Base-by-base conservation (phyloP, 1,284 basidiomycete genomes). In the Trichosporon inkin region DNA sequence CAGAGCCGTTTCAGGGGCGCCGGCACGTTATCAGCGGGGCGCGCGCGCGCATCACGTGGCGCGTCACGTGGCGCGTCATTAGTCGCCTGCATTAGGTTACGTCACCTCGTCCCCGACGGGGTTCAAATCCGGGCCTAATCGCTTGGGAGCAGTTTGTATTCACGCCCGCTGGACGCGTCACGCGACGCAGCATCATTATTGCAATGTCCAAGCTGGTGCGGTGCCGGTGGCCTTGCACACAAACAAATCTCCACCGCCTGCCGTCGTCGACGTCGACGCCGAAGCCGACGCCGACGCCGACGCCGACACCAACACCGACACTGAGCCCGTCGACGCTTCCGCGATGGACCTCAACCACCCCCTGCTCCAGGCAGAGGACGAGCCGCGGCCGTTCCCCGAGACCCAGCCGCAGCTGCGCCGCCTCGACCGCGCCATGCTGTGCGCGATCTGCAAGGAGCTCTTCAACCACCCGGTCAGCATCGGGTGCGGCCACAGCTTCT, bases 401-500 rank as follows among this genome's bases (percentile, higher is more conserved):
- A 52, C 58, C 7, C 66, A 67, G 41, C 67, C 70, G 5, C 68
- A 71, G 35, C 65, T 77, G 11, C 40, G 56, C 1, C 67, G 74
- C 17, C 61, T 77, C 34, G 75, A 77, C 57, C 63, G 68, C 4
- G 67, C 71, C 0, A 60, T 75, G 11, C 52, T 70, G 17, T 77
- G 75, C 53, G 67, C 70, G 10, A 76, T 77, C 60, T 77, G 75
- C 61, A 77, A 77, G 61, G 75, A 74, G 55, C 62, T 65, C 10
- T 77, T 70, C 56, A 41, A 39, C 1, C 71, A 63, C 2, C 77
- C 77, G 1, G 77, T 78, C 54, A 68, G 66, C 24, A 73, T 78
- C 41, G 56, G 64, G 5, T 78, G 77, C 57, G 77, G 77, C 14
- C 77, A 78, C 58, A 71, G 70, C 1, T 78, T 78, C 70, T 78